Conservation (phyloP, 495 filamentous ascomycete genomes). For the Aspergillus carlsbadensis region DNA sequence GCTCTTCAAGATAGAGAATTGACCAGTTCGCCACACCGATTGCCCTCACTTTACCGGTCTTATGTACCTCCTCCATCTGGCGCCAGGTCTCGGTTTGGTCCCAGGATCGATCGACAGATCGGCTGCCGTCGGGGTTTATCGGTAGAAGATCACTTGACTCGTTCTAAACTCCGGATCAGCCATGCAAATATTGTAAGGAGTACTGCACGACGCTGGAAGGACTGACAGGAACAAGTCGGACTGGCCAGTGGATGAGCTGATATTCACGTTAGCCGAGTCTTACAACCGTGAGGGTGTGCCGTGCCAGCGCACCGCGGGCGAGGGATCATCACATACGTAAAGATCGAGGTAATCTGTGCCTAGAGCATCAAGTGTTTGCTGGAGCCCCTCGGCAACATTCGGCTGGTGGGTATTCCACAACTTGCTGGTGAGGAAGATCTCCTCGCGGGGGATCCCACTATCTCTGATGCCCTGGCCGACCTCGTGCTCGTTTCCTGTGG, state of each 20-base stretch:
- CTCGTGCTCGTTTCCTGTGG: slow-evolving; percentile 61
- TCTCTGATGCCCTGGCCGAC: slow-evolving; percentile 64
- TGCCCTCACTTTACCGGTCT: slow-evolving; percentile 1
- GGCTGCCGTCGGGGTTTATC: neutral
- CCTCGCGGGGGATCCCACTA: slow-evolving; percentile 52
- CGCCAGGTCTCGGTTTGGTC: slow-evolving; percentile 5
- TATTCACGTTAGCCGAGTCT: neutral
- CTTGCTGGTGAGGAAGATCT: slow-evolving; percentile 52
- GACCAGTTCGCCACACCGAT: slow-evolving; percentile 7
- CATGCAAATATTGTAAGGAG: neutral
- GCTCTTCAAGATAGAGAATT: slow-evolving; percentile 5
- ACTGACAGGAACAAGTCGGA: neutral
- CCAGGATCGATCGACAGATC: slow-evolving; percentile 6
- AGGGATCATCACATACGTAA: neutral
- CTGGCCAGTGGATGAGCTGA: slow-evolving; percentile 6
- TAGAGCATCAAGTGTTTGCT: neutral
- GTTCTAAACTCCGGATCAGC: neutral
- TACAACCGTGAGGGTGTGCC: neutral
- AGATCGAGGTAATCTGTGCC: slow-evolving; percentile 3
- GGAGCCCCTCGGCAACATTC: neutral
- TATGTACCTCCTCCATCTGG: slow-evolving; percentile 9
- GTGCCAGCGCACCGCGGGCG: too few species aligned
- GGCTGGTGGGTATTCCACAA: slow-evolving; percentile 9
- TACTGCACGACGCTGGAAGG: neutral
- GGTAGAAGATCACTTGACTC: neutral